Evolutionary conservation across 2,329 filamentous ascomycete genomes (phyloP), one percentile per base, ranked within the genome.

Genomic region (Lachnellula subtilissima): DNA sequence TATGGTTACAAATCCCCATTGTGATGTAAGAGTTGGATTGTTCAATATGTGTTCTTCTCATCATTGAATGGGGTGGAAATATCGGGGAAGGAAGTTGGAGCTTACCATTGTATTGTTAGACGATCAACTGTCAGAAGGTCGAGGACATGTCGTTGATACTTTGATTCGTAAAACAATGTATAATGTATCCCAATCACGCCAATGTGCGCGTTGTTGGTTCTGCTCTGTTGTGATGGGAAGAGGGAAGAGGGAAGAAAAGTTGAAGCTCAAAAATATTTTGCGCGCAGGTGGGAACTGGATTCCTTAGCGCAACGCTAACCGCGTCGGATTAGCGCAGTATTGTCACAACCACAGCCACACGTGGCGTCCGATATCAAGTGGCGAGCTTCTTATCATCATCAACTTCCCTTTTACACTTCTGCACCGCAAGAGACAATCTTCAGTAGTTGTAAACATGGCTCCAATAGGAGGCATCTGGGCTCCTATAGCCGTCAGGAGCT

Each of bases 171-270:
- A 9, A 32, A 12, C 9, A 32, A 2, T 11, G 28, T 9, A 32
- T 32, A 32, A 12, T 2, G 12, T 32, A 4, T 32, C 9, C 28
- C 28, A 32, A 32, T 32, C 9, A 32, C 17, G 45, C 17, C 9
- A 35, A 7, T 46, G 37, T 42, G 19, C 3, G 48, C 52, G 45
- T 32, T 39, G 12, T 23, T 51, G 46, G 43, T 39, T 42, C 51
- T 51, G 17, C 28, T 42, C 15, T 52, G 55, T 83, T 82, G 56
- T 85, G 87, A 89, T 55, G 86, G 86, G 28, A 9, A 23, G 84
- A 80, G 86, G 86, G 28, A 9, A 23, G 84, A 80, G 69, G 80
- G 81, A 40, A 12, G 37, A 25, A 17, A 19, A 40, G 52, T 32
- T 17, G 17, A 42, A 42, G 39, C 39, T 42, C 39, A 32, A n/a